Percentiles rank a stretch among this genome's conserved stretches.
Conservation (phyloP, 2,329 filamentous ascomycete species). For the Cladosporium velox region DNA sequence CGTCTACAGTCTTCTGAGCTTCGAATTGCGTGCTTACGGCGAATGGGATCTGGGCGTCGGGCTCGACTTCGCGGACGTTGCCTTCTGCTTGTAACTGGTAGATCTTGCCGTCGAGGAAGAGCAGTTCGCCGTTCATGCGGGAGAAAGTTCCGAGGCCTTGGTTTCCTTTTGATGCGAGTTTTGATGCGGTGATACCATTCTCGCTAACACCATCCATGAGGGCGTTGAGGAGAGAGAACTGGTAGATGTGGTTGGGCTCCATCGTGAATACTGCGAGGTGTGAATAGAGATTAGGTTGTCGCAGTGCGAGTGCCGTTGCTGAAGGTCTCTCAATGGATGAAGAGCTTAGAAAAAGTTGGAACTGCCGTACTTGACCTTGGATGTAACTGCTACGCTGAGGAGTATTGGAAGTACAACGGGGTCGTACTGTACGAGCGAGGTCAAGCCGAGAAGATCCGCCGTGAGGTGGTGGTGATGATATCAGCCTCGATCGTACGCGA, state of each 20-base stretch:
- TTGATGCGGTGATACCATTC: constrained; percentile 49
- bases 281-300: background rate
- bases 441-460: constrained; percentile 16
- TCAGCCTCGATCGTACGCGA: background rate
- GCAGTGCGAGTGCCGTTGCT: background rate
- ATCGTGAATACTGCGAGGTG: constrained; percentile 24
- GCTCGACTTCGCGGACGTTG: constrained; percentile 37
- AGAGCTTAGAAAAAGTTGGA: background rate
- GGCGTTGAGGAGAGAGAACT: constrained; percentile 47
- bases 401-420: background rate
- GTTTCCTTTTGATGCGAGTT: constrained; percentile 51
- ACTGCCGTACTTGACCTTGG: constrained; percentile 5
- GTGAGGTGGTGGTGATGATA: background rate
- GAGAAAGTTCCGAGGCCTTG: constrained; percentile 53
- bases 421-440: constrained; percentile 15
- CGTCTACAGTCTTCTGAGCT: constrained; percentile 30
- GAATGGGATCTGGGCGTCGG: constrained; percentile 44
- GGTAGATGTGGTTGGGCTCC: constrained; percentile 46
- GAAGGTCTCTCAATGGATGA: background rate
- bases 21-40: constrained; percentile 39
- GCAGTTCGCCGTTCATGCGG: constrained; percentile 47
- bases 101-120: constrained; percentile 45
- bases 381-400: background rate
- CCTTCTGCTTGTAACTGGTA: constrained; percentile 47
- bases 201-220: constrained; percentile 50